Conservation (phyloP, 805 yeast species). For the Myxozyma kluyveri region DNA sequence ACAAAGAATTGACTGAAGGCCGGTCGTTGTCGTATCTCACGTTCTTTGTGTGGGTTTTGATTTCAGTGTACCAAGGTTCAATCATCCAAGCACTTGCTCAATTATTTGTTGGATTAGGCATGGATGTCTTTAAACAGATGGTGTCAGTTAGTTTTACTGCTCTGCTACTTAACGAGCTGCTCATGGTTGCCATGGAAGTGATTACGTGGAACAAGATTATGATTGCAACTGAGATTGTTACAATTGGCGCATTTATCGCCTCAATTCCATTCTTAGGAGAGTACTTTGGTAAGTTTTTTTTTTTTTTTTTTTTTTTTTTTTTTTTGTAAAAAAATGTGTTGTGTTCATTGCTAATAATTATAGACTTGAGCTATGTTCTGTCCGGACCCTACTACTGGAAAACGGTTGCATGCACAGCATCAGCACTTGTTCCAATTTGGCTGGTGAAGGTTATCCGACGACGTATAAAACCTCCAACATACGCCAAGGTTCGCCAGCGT, state of each 20-base stretch:
- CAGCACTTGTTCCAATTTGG: slow-evolving; percentile 89
- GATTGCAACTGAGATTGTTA: slow-evolving; percentile 68
- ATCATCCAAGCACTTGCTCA: slow-evolving; percentile 83
- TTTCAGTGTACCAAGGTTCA: slow-evolving; percentile 84
- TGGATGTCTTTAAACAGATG: slow-evolving; percentile 59
- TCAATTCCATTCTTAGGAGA: slow-evolving; percentile 83
- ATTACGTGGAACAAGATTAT: slow-evolving; percentile 80
- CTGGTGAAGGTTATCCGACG: slow-evolving; percentile 70
- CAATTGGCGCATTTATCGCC: slow-evolving; percentile 62
- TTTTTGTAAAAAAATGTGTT: no score
- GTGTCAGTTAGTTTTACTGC: slow-evolving; percentile 85
- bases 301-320: neutral
- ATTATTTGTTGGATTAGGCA: slow-evolving; percentile 60
- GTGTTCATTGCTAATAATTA: neutral
- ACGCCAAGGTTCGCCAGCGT: slow-evolving; percentile 87
- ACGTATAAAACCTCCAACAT: slow-evolving; percentile 84
- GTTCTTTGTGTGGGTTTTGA: slow-evolving; percentile 85
- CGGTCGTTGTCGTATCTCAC: slow-evolving; percentile 80
- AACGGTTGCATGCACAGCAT: slow-evolving; percentile 55
- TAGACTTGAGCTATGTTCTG: slow-evolving; percentile 51
- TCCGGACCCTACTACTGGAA: slow-evolving; percentile 69
- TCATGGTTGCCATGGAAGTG: slow-evolving; percentile 90
- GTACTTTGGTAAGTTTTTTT: slow-evolving; percentile 59
- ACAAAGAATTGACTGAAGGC: slow-evolving; percentile 87
- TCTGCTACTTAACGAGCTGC: slow-evolving; percentile 75